Evolutionary conservation across 23 red algal species (phyloP), one percentile per base, ranked within the genome.

Genomic region (Pyropia yezoensis): DNA sequence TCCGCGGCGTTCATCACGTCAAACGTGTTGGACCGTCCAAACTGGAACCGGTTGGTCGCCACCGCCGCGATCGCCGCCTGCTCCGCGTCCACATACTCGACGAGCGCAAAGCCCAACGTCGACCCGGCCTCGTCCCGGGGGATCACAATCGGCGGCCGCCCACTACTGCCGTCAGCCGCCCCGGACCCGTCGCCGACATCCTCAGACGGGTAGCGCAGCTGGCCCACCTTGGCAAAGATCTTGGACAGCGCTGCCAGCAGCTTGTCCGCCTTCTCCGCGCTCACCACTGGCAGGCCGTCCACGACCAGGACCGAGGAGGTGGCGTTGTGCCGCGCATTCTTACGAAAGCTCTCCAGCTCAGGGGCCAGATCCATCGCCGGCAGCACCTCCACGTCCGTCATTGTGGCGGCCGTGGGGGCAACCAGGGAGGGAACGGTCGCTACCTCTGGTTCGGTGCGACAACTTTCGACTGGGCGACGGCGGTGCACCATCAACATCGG

Each of bases 21-120:
- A 27, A 98, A 83, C 26, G 59, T 51, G 80, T 98, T 87, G 9
- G 60, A 52, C 52, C 75, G 63, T 30, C 87, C 85, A 14, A 98
- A 66, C 51, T 83, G 78, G 61, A 77, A 91, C n/a, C 85, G 83
- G 54, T 98, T 70, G 1, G 83, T 71, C 13, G 62, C 66, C 14
- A 70, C 18, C 17, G 83, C 50, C n/a, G 94, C 94, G 65, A 77
- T 89, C 50, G 69, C 39, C 18, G 94, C 94, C 49, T 91, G 69
- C 57, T 85, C 78, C 30, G 94, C 69, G 1, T 55, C 81, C 8
- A 75, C 74, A 33, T 91, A 98, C 63, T 83, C 80, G 20, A 85
- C 85, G 24, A 98, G 25, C 33, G 79, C 94, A 86, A 82, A 91
- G 7, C 91, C 91, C 11, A 79, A 25, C 32, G 91, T 88, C 39